Percentiles rank a stretch among this genome's conserved stretches.
Conservation (phyloP, 441 rosid species). For the Rhodomyrtus psidioides region DNA sequence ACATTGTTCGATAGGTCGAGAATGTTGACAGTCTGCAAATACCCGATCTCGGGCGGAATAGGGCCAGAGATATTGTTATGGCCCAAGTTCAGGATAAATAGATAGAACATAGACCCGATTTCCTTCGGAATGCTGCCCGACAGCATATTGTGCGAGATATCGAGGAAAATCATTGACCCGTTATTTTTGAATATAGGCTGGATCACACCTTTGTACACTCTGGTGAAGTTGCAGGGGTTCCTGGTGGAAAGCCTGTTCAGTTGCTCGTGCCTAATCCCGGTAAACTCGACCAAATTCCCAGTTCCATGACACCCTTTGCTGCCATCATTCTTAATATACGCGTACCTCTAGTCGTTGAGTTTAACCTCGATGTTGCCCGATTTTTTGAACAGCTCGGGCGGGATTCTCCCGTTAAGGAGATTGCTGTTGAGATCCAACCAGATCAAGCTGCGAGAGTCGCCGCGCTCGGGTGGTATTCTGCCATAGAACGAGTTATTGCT, state of each 20-base stretch:
- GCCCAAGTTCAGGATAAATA: constrained; percentile 72
- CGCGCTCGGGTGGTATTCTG: constrained; percentile 8
- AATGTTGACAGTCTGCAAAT: constrained; percentile 43
- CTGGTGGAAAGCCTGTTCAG: constrained; percentile 45
- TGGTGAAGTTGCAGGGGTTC: constrained; percentile 11
- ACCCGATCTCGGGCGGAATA: constrained; percentile 71
- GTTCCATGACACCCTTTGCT: constrained; percentile 55
- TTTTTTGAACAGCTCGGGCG: constrained; percentile 63
- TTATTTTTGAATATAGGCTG: constrained; percentile 76
- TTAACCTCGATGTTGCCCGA: constrained; percentile 14
- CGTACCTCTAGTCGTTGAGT: constrained; percentile 54
- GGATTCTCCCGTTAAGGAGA: constrained; percentile 60
- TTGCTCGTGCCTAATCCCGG: constrained; percentile 13
- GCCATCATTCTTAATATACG: constrained; percentile 70
- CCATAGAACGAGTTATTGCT: constrained; percentile 72
- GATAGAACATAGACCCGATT: constrained; percentile 68
- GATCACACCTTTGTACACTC: constrained; percentile 33
- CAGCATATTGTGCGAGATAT: constrained; percentile 66
- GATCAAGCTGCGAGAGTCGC: constrained; percentile 6
- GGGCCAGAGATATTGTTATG: constrained; percentile 61
- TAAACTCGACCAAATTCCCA: constrained; percentile 5
- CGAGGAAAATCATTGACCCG: constrained; percentile 90
- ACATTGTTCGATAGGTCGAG: constrained; percentile 64
- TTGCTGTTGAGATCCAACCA: constrained; percentile 26
- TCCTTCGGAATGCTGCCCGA: constrained; percentile 71